Evolutionary conservation across 345 rosid species (phyloP).

Genomic region (Aquilaria malaccensis): DNA sequence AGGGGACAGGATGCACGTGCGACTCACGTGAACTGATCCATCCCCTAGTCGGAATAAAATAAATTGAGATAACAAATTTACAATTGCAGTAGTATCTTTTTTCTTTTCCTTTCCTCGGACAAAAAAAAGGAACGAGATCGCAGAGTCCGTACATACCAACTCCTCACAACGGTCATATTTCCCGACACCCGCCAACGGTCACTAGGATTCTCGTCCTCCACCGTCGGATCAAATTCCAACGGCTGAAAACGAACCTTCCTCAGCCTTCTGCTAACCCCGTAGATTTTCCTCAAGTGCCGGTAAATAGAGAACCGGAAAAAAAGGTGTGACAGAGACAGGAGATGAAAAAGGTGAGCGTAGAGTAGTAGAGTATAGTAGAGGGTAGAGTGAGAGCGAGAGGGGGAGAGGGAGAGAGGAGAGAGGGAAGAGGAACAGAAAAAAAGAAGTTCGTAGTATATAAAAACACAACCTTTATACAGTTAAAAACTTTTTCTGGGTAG

Average conservation of each 20-base stretch:
- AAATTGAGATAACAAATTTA: not conserved
- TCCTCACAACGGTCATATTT: slow-evolving; percentile 89
- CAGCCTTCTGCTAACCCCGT: slow-evolving; percentile 27
- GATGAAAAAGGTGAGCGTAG: slow-evolving; percentile 21
- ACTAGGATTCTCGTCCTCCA: slow-evolving; percentile 25
- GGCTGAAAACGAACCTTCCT: slow-evolving; percentile 21
- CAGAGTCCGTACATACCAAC: slow-evolving; percentile 43
- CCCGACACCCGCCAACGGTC: slow-evolving; percentile 91
- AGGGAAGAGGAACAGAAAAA: slow-evolving; percentile 8
- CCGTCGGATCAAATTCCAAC: slow-evolving; percentile 68
- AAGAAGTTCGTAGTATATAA: slow-evolving; percentile 24
- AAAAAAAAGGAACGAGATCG: not conserved
- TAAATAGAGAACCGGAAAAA: slow-evolving; percentile 24
- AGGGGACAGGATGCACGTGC: slow-evolving; percentile 46
- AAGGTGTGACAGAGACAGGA: slow-evolving; percentile 34
- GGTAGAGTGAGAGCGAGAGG: slow-evolving; percentile 16
- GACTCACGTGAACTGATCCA: slow-evolving; percentile 25
- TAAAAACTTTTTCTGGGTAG: slow-evolving; percentile 41
- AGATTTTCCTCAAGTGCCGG: slow-evolving; percentile 9
- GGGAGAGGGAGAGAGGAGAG: slow-evolving; percentile 17
- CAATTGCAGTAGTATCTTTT: not conserved
- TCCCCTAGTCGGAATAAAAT: slow-evolving; percentile 15
- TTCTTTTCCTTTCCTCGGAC: not conserved
- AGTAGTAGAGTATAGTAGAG: slow-evolving; percentile 22
- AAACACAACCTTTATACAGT: slow-evolving; percentile 20